Percentiles rank a stretch among this genome's conserved stretches.
phyloP scores from a whole-genome alignment of 2,329 filamentous ascomycete species.

The Clonostachys rhizophaga region DNA sequence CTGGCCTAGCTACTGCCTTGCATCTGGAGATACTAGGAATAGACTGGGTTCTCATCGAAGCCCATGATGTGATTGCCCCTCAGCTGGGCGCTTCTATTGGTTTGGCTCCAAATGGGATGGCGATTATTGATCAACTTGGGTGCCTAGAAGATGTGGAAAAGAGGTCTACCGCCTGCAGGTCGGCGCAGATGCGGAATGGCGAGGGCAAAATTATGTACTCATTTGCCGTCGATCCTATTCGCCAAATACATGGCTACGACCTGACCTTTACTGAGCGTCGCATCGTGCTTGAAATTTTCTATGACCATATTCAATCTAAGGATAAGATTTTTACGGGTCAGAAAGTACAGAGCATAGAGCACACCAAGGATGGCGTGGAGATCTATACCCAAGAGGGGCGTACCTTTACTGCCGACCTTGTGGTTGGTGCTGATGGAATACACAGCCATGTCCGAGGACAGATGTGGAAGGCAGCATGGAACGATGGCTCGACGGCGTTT shows the following conservation, averaged over 20 bases:
- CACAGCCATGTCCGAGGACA: background rate
- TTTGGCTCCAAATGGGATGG: constrained; percentile 31
- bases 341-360: background rate
- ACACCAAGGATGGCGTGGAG: background rate
- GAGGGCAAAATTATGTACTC: background rate
- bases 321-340: background rate
- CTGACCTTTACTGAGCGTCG: background rate
- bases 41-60: constrained; percentile 43
- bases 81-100: constrained; percentile 39
- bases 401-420: constrained; percentile 1
- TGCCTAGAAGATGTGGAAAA: background rate
- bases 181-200: background rate
- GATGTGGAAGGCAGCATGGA: background rate
- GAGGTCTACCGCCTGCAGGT: background rate
- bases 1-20: constrained; percentile 43
- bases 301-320: background rate
- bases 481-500: background rate
- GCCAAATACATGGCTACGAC: background rate
- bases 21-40: constrained; percentile 37
- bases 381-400: background rate
- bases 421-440: constrained; percentile 1
- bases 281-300: background rate
- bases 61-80: constrained; percentile 31
- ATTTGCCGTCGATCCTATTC: background rate
- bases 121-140: constrained; percentile 39